Evolutionary conservation across 768 basidiomycete species (phyloP), one percentile per base, ranked within the genome.

Genomic region (Mycena maculata): DNA sequence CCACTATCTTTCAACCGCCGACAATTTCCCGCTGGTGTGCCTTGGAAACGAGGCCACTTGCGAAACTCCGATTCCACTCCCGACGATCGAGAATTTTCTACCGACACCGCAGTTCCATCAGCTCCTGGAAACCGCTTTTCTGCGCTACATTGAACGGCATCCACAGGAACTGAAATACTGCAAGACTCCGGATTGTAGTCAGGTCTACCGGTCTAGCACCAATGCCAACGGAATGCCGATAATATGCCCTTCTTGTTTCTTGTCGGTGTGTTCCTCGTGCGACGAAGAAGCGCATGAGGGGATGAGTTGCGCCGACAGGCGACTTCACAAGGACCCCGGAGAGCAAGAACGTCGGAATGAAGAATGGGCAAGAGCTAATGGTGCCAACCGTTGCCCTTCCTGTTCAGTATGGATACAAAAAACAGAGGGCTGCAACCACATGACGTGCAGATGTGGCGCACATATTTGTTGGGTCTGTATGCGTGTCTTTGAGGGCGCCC

Each of bases 401-500:
- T 89, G 87, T 67, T 69, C 67, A 0, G 76, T 81, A 9, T 79
- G 77, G 71, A 84, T 88, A 45, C 79, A 86, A 73, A 88, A 87
- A 73, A 80, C 67, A 6, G 84, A 78, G 27, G 87, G 87, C 0
- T 89, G 87, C 74, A 87, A 88, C 72, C 87, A 87, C 71, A 83
- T 88, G 76, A 65, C 72, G 2, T 89, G 87, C 72, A 76, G 62
- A 58, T 88, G 87, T 70, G 82, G 83, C 4, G 80, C 80, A 12
- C 86, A 89, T 71, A 81, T 87, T 27, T 87, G 86, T 64, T 88
- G 87, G 89, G 75, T 76, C 10, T 90, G 89, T 62, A 74, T 87
- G 78, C 75, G 75, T 10, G 53, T 78, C 6, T 89, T 88, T 50
- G 64, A 63, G 0, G 22, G 4, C 0, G 62, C 33, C 0, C 71